Evolutionary conservation across 148 eudicot species (phyloP), one percentile per base, ranked within the genome.

Genomic region (Drosera capensis): DNA sequence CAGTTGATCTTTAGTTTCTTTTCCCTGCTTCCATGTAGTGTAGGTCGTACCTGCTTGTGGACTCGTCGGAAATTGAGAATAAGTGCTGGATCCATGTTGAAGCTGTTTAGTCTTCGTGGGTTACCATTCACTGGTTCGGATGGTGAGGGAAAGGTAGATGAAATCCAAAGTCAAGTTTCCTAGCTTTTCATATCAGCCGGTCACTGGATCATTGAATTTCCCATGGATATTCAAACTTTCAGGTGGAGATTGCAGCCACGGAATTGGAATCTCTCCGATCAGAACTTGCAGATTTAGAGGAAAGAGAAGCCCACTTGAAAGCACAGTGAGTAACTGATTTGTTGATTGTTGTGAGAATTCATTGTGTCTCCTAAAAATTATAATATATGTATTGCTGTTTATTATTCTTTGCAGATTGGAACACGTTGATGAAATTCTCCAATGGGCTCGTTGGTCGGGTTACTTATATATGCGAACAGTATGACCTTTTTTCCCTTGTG

Each of bases 181-280:
- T 17, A 3, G 4, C 3, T 5, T 41, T 34, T 28, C 31, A 4
- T 41, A 41, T 3, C 20, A 17, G 23, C 8, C 20, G 21, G 23
- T 41, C 11, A 41, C 12, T 7, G 8, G 18, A 18, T 11, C 45
- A 17, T 18, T 41, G 45, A 41, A 3, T 25, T 64, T 20, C 6
- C 47, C 28, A 25, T 35, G 31, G 43, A 16, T 45, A 25, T 40
- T 11, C 25, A 23, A 4, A 24, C 29, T 17, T 51, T 48, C 72
- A 77, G 94, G 87, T 80, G 54, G 74, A 71, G 62, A 59, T 90
- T 52, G 72, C 63, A 60, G 74, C 84, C 51, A 76, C 64, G 35
- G 95, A 90, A 74, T 65, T 80, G 52, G 72, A 80, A 67, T 78
- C 85, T 45, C 93, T 90, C 38, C 73, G 80, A 60, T 67, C 97